Base-by-base conservation (phyloP, 306 rosid genomes). In the Medicago lupulina region DNA sequence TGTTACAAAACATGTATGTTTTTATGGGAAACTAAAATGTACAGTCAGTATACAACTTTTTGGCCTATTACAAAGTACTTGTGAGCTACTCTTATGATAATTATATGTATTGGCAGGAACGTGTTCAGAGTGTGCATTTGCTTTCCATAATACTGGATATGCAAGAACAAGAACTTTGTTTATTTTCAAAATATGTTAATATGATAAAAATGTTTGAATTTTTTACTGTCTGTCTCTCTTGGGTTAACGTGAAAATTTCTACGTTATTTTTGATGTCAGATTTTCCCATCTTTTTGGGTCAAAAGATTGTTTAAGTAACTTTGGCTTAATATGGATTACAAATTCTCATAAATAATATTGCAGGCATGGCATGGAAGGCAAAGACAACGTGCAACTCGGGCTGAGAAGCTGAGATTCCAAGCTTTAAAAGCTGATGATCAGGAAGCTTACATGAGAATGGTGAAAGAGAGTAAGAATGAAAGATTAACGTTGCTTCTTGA, bases 381-480 rank as follows among this genome's bases (percentile, higher is more conserved):
- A 88, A 88, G 97, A 67, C 99, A 96, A 76, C 92, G 98, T 46
- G 99, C 98, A 34, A 89, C 99, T 8, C 85, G 98, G 46, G 96
- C 96, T 63, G 99, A 96, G 89, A 96, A 96, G 82, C 79, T 92
- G 89, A 96, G 99, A 81, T 96, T 92, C 82, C 99, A 96, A 87
- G 99, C 99, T 23, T 87, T 96, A 82, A 96, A 89, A 85, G 86
- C 99, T 51, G 99, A 96, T 86, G 99, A 96, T 83, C 99, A 96
- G 90, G 99, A 96, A 88, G 99, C 98, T 44, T 96, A 96, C 85
- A 92, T 96, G 98, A 92, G 96, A 96, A 85, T 96, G 98, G 99
- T 96, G 66, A 96, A 92, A 83, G 99, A 96, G 85, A 96, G 99
- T 81, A 96, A 96, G 85, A 96, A 96, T 78, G 99, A 96, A 80